Conservation (phyloP, 2,329 filamentous ascomycete genomes). For the Colletotrichum australisinense region DNA sequence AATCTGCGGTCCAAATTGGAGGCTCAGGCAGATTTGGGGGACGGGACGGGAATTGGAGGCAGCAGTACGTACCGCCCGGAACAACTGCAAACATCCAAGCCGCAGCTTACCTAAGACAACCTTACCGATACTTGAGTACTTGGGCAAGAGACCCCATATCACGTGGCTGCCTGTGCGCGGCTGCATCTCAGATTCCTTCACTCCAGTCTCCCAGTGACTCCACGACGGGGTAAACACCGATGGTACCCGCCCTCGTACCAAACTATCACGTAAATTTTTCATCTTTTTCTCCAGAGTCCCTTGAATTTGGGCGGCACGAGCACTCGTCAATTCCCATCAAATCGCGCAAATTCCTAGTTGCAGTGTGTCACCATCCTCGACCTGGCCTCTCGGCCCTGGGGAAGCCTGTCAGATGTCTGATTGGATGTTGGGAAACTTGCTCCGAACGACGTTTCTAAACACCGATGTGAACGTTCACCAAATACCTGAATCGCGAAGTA, state of each 20-base stretch:
- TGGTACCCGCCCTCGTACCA: conserved; percentile 11
- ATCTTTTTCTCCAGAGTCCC: conserved; percentile 29
- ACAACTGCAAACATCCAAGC: not conserved
- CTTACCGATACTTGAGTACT: not conserved
- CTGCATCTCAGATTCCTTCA: not conserved
- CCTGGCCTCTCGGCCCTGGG: conserved; percentile 13
- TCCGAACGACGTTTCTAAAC: not conserved
- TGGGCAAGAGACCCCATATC: not conserved
- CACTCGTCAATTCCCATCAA: conserved; percentile 4
- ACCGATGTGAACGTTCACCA: not conserved
- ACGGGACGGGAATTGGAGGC: not conserved
- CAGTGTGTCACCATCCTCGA: not conserved
- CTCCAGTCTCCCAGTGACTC: not conserved
- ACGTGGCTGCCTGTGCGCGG: conserved; percentile 1
- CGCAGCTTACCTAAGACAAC: not conserved
- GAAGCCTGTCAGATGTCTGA: conserved; percentile 5
- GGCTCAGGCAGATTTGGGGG: not conserved
- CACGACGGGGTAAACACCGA: conserved; percentile 7
- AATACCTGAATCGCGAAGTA: not conserved
- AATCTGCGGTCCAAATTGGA: not conserved
- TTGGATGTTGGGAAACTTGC: conserved; percentile 2
- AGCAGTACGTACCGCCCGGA: not conserved
- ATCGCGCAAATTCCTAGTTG: conserved; percentile 9
- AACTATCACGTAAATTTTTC: conserved; percentile 31
- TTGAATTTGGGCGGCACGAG: not conserved